Conservation (phyloP, 495 filamentous ascomycete species). For the Aspergillus incahuasiensis region DNA sequence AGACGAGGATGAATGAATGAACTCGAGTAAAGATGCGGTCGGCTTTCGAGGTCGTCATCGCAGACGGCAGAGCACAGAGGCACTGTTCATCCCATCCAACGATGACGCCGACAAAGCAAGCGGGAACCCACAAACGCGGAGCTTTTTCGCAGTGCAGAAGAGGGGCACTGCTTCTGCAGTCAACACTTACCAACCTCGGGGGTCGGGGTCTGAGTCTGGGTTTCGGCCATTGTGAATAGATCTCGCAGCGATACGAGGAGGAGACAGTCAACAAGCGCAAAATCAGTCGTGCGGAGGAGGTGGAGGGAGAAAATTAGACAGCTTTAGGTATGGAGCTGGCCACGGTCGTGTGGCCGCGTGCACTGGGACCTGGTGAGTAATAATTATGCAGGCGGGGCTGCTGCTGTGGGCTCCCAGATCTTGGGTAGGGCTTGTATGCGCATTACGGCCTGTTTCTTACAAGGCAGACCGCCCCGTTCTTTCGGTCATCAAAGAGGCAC, state of each 20-base stretch:
- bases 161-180: slow-evolving; percentile 14
- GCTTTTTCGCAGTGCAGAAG: slow-evolving; percentile 28
- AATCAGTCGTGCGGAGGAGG: slow-evolving; percentile 20
- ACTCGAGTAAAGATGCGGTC: not conserved
- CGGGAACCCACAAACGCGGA: slow-evolving; percentile 40
- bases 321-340: slow-evolving; percentile 22
- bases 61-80: not conserved
- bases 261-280: slow-evolving; percentile 14
- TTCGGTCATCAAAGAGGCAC: no score
- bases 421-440: slow-evolving; percentile 11
- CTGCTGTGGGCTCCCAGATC: not conserved
- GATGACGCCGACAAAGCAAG: slow-evolving; percentile 18
- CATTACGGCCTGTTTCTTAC: slow-evolving; percentile 7
- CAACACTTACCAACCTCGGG: slow-evolving; percentile 45
- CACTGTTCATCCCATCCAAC: not conserved
- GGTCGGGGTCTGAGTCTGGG: slow-evolving; percentile 21
- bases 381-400: slow-evolving; percentile 13
- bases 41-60: not conserved
- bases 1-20: not conserved
- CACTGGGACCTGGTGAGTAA: slow-evolving; percentile 1
- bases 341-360: slow-evolving; percentile 16
- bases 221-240: slow-evolving; percentile 41
- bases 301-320: slow-evolving; percentile 16
- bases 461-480: not conserved
- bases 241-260: slow-evolving; percentile 25